phyloP scores from a whole-genome alignment of 176 grass and related monocot species.

The Eleusine coracana region DNA sequence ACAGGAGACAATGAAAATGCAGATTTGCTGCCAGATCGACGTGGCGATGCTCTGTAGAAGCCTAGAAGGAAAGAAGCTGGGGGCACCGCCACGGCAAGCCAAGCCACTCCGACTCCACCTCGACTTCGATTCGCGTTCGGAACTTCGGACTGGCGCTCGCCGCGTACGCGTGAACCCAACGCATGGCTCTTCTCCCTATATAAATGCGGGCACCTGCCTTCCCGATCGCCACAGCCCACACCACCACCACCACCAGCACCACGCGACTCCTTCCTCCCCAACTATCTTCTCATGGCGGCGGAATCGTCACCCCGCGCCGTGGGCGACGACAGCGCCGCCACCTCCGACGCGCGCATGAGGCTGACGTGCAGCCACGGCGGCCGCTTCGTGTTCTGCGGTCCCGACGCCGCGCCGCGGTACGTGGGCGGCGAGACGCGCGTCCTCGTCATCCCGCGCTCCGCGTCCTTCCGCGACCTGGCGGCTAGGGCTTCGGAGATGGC shows the following conservation, averaged over 20 bases:
- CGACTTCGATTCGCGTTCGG: neutral
- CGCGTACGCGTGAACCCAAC: neutral
- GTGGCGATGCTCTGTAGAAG: neutral
- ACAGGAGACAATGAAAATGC: neutral
- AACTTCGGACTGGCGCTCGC: neutral
- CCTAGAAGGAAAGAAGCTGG: neutral
- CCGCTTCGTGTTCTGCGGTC: constrained; percentile 13
- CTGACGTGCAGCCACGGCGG: constrained; percentile 50
- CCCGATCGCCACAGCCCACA: no score
- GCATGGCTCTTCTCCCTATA: no score
- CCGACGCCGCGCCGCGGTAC: constrained; percentile 17
- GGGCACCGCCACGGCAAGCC: neutral
- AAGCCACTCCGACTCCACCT: neutral
- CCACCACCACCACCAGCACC: no score
- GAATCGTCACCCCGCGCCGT: no score
- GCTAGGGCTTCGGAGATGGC: constrained; percentile 20
- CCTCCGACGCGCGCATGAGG: neutral
- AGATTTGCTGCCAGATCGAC: neutral
- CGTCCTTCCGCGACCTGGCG: constrained; percentile 25
- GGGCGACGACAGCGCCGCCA: no score
- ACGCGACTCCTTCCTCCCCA: no score
- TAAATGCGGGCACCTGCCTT: no score
- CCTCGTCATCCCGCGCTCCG: constrained; percentile 33
- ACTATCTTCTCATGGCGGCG: no score
- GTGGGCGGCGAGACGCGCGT: constrained; percentile 49